Evolutionary conservation across 1,284 basidiomycete genomes (phyloP), one percentile per base, ranked within the genome.

Genomic region (Chalciporus sp.): DNA sequence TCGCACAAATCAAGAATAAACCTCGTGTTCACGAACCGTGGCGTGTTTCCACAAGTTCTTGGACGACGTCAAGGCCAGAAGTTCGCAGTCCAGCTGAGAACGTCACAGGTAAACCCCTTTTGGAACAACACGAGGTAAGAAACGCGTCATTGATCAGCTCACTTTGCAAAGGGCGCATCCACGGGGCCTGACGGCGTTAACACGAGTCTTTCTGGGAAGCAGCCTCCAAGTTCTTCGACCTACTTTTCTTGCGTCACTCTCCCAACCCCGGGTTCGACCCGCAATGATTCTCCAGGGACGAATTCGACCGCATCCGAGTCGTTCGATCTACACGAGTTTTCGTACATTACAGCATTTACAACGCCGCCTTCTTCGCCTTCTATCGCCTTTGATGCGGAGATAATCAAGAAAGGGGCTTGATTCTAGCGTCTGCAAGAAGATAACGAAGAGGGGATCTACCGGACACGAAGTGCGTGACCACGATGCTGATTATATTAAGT

Each of bases 301-400:
- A 47, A 55, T 26, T 56, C 56, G 16, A 50, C 57, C 19, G 41
- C 48, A 33, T 66, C 65, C 49, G 51, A 53, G 10, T 54, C 56
- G 26, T 67, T 64, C 17, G 68, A 71, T 46, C 40, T 70, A 53
- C 57, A 66, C 56, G 68, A 69, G 61, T 66, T 67, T 64, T 71
- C 69, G 28, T 67, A 70, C 42, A 27, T 70, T 28, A 68, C 68
- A 14, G 68, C 66, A 17, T 64, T 68, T 37, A 69, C 66, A 29
- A 70, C 69, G 52, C 68, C 60, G 48, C 60, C 66, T 49, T 66
- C 66, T 31, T 67, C 66, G 10, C 66, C 66, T 56, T 66, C 66
- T 4, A 47, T 51, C 12, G 43, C 41, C 39, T 31, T 52, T 49
- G 52, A 51, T 52, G 52, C 29, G 19, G 50, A 55, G 47, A 48